These are phyloP conservation scores for Daldinia sp. DNA, from an alignment of 2,329 filamentous ascomycete species.

Conservation along the genomic window DNA sequence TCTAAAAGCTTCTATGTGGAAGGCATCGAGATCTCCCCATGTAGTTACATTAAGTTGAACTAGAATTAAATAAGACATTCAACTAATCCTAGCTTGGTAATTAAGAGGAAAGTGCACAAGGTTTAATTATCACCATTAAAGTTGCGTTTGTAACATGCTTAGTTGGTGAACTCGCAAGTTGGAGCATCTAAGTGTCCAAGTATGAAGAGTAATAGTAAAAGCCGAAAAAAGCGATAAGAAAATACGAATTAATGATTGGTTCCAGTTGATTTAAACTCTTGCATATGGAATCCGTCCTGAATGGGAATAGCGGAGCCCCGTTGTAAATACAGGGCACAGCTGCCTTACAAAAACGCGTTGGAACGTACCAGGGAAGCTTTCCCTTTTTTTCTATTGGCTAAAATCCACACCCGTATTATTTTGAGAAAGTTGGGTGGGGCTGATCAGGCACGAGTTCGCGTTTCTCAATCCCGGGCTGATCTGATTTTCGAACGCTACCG, in stretches of 20 bases:
- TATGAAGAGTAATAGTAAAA: not conserved
- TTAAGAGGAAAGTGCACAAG: not conserved
- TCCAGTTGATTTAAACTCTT: constrained; percentile 27
- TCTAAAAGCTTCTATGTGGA: not conserved
- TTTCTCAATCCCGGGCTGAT: constrained; percentile 48
- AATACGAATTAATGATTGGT: constrained; percentile 48
- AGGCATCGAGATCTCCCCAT: not conserved
- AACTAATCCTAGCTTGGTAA: constrained; percentile 7
- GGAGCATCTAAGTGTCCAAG: too few species aligned
- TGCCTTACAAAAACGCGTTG: constrained; percentile 10
- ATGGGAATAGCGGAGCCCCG: constrained; percentile 20
- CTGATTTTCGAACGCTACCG: constrained; percentile 49
- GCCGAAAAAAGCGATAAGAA: constrained; percentile 12
- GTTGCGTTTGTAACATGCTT: not conserved
- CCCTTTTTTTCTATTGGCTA: constrained; percentile 37
- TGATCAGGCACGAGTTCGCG: constrained; percentile 38
- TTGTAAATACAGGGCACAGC: constrained; percentile 3
- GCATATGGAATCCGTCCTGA: constrained; percentile 22
- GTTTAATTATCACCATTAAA: constrained; percentile 9
- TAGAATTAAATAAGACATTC: not conserved
- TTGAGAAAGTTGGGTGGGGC: constrained; percentile 18
- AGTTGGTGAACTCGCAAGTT: not conserved
- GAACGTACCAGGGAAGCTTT: not conserved
- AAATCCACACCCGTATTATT: not conserved
- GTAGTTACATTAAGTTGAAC: not conserved